Percentiles rank a stretch among this genome's conserved stretches.
phyloP scores from a whole-genome alignment of 2,329 filamentous ascomycete genomes.

The Xylogone sp. region DNA sequence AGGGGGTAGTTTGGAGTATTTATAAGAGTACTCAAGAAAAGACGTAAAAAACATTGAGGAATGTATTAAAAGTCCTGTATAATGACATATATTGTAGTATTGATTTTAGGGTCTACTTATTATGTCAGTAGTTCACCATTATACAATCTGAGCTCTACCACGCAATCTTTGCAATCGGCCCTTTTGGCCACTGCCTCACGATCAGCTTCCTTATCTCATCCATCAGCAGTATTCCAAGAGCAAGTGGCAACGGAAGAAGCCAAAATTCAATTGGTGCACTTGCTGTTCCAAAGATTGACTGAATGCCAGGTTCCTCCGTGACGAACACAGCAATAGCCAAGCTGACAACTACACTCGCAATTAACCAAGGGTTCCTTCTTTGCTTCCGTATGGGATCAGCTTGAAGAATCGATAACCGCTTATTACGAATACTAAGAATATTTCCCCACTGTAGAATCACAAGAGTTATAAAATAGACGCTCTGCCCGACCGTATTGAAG shows the following conservation, averaged over 20 bases:
- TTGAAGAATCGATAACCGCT: slow-evolving; percentile 47
- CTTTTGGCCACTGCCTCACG: slow-evolving; percentile 43
- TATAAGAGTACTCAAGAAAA: too few relatives aligned
- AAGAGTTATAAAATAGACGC: slow-evolving; percentile 51
- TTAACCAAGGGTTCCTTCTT: slow-evolving; percentile 46
- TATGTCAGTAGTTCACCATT: too few relatives aligned
- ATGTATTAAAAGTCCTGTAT: too few relatives aligned
- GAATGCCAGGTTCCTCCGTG: slow-evolving; percentile 46
- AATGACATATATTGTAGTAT: too few relatives aligned
- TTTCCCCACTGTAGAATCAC: slow-evolving; percentile 53
- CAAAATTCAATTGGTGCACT: slow-evolving; percentile 48
- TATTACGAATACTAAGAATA: slow-evolving; percentile 45
- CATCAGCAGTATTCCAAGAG: slow-evolving; percentile 44
- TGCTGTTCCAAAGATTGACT: slow-evolving; percentile 44
- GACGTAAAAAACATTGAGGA: too few relatives aligned
- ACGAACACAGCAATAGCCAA: slow-evolving; percentile 50
- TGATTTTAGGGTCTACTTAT: too few relatives aligned
- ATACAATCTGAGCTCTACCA: too few relatives aligned
- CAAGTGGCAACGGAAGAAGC: slow-evolving; percentile 47
- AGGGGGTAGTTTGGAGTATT: too few relatives aligned
- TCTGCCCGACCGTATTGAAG: slow-evolving; percentile 47
- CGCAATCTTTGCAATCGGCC: slow-evolving; percentile 27
- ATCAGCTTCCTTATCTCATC: slow-evolving; percentile 49
- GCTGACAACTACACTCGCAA: slow-evolving; percentile 41
- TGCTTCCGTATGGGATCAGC: slow-evolving; percentile 43